These are phyloP conservation scores for Blastobotrys americana DNA, from an alignment of 805 yeast species.

Conservation along the genomic window DNA sequence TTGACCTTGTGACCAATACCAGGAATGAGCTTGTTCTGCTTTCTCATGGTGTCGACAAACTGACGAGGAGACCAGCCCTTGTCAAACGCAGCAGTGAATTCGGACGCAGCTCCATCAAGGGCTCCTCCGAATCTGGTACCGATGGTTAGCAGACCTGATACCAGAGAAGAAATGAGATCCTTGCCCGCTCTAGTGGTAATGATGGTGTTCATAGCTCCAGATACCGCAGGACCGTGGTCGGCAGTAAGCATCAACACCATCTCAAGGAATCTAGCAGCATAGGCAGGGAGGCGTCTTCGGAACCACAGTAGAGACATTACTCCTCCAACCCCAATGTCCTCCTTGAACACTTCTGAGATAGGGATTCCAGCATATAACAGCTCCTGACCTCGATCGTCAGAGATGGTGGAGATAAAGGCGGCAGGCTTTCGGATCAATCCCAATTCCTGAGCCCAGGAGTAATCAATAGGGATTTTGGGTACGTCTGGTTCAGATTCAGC, in stretches of 20 bases:
- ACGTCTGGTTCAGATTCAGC: constrained; percentile 39
- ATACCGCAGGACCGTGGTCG: constrained; percentile 43
- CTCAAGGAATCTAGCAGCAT: constrained; percentile 40
- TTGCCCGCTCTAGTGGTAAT: constrained; percentile 43
- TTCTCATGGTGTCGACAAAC: constrained; percentile 41
- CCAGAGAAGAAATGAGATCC: constrained; percentile 40
- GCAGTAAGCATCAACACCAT: constrained; percentile 46
- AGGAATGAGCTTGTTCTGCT: constrained; percentile 41
- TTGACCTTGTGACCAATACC: constrained; percentile 43
- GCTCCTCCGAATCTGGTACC: constrained; percentile 44
- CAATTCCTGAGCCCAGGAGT: constrained; percentile 43
- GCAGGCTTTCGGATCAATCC: constrained; percentile 43
- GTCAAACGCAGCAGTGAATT: constrained; percentile 39
- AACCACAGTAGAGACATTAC: constrained; percentile 43
- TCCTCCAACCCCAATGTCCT: constrained; percentile 42
- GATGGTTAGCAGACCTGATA: constrained; percentile 38
- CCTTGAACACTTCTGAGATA: constrained; percentile 40
- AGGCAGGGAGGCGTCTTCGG: constrained; percentile 38
- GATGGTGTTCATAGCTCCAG: constrained; percentile 43
- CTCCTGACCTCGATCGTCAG: constrained; percentile 44
- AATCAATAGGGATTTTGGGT: constrained; percentile 42
- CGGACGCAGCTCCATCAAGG: constrained; percentile 41
- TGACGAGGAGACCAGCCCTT: constrained; percentile 40
- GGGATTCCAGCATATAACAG: constrained; percentile 42
- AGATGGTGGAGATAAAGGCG: constrained; percentile 41